Conservation (phyloP, 257 asterid genomes). For the Ocimum tenuiflorum region DNA sequence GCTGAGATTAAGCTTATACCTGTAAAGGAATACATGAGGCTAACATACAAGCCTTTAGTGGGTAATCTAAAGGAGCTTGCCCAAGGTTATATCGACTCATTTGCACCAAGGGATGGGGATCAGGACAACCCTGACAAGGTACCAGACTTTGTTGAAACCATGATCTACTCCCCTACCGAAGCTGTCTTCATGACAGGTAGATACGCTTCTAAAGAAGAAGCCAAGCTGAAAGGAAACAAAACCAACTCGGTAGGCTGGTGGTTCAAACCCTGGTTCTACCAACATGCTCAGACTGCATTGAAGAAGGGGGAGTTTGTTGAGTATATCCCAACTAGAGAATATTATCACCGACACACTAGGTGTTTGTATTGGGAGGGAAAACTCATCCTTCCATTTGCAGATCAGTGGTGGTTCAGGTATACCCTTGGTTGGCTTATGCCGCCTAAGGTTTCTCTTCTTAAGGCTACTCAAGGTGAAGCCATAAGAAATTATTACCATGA, state of each 20-base stretch:
- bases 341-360: conserved; percentile 90
- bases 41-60: conserved; percentile 73
- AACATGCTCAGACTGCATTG: conserved; percentile 88
- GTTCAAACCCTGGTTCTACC: conserved; percentile 97
- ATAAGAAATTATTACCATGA: conserved; percentile 86
- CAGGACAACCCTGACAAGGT: conserved; percentile 82
- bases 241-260: conserved; percentile 86
- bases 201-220: conserved; percentile 87
- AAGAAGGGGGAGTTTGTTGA: conserved; percentile 87
- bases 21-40: conserved; percentile 78
- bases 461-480: conserved; percentile 94
- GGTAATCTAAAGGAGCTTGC: conserved; percentile 74
- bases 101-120: conserved; percentile 79
- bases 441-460: conserved; percentile 91
- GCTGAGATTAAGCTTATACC: conserved; percentile 96
- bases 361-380: conserved; percentile 98
- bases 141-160: conserved; percentile 84
- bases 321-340: conserved; percentile 87
- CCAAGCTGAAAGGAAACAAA: conserved; percentile 75
- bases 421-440: conserved; percentile 90
- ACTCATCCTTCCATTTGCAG: conserved; percentile 88
- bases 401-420: conserved; percentile 93
- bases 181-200: conserved; percentile 78
- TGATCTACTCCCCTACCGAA: conserved; percentile 67
- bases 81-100: conserved; percentile 73